Evolutionary conservation across 1,139 yeast species (phyloP), one percentile per base, ranked within the genome.

Genomic region (Hemisphaericaspora subhashii): DNA sequence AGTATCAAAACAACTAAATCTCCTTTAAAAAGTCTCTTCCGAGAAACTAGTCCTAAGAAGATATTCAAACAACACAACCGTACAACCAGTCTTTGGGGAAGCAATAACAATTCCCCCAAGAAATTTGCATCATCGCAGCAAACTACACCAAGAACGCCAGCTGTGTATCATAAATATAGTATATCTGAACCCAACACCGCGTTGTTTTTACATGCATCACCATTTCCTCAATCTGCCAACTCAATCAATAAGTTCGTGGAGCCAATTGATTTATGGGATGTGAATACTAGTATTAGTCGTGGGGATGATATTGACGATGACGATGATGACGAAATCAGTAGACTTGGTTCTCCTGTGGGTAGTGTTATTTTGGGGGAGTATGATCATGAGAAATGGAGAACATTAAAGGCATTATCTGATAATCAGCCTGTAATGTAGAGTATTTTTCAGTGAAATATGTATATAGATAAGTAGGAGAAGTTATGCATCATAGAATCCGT

Each of bases 361-460:
- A 71, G 81, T 42, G 80, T 74, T 10, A 80, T 77, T 2, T 71
- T 80, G 39, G 85, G 86, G 0, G 79, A 79, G 51, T 81, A 81
- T 51, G 86, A 81, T 51, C 62, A 73, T 48, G 86, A 81, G 54
- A 81, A 81, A 54, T 80, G 86, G 86, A 61, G 72, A 41, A 74
- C 78, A 0, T 60, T 79, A 43, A 71, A 73, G 48, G 62, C 57
- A 21, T 48, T 43, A n/a, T 31, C 14, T 4, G 27, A n/a, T 10
- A 13, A 12, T 24, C 35, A 28, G 4, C 14, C 15, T 5, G 11
- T 21, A 15, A 18, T 24, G 12, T 24, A 9, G 12, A 4, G 15
- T 9, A 5, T 4, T 23, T 23, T 6, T 23, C 12, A 11, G 11
- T 4, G 7, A 22, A n/a, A 6, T 6, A 10, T 22, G 24, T 22